phyloP scores from a whole-genome alignment of 805 yeast genomes.

The Candida arabinofermentans region DNA sequence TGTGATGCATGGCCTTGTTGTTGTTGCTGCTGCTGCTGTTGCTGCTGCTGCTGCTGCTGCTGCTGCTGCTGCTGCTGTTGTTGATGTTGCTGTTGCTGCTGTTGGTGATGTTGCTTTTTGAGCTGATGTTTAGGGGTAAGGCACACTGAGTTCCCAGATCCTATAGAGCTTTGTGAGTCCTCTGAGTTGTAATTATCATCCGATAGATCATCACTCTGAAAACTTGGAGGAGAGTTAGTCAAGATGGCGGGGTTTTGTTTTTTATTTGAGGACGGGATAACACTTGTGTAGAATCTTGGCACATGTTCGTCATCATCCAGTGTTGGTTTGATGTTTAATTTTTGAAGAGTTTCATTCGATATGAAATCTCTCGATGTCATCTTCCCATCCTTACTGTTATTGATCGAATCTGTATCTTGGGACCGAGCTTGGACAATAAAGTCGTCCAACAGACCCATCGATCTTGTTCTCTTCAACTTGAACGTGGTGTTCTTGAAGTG shows the following conservation, averaged over 20 bases:
- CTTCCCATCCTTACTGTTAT: constrained; percentile 63
- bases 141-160: constrained; percentile 20
- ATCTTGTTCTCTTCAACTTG: constrained; percentile 74
- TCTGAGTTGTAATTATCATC: constrained; percentile 26
- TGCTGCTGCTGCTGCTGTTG: constrained; percentile 1
- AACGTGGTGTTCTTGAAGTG: constrained; percentile 70
- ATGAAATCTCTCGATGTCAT: constrained; percentile 91
- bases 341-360: constrained; percentile 90
- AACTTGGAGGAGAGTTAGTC: constrained; percentile 22
- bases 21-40: constrained; percentile 9
- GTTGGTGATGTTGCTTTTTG: constrained; percentile 19
- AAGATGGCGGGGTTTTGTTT: constrained; percentile 4
- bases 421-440: constrained; percentile 32
- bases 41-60: constrained; percentile 13
- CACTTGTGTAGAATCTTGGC: constrained; percentile 26
- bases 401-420: constrained; percentile 13
- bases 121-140: constrained; percentile 31
- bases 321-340: constrained; percentile 42
- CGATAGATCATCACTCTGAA: constrained; percentile 24
- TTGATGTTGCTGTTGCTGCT: constrained; percentile 1
- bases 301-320: constrained; percentile 18
- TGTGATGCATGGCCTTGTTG: constrained; percentile 1
- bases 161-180: constrained; percentile 25
- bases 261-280: constrained; percentile 19
- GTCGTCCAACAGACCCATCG: constrained; percentile 76